Evolutionary conservation across 805 yeast genomes (phyloP).

Genomic region (Wickerhamomyces rabaulensis): DNA sequence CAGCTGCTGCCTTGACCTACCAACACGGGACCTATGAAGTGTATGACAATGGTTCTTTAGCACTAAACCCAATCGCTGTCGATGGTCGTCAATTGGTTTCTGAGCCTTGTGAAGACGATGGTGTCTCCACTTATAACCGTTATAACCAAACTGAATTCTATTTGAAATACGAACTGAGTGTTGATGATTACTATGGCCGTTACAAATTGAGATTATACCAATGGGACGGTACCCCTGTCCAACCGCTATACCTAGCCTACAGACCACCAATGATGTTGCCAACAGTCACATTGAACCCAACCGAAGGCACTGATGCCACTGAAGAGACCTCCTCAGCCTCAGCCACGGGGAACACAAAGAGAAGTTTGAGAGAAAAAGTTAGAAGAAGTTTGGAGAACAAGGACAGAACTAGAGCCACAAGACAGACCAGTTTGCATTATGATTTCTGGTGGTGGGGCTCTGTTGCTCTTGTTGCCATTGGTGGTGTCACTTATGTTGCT

Average conservation of each 20-base stretch:
- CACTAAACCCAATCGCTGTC: constrained; percentile 67
- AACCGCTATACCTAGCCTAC: constrained; percentile 89
- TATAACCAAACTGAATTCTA: constrained; percentile 65
- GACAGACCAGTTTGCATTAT: constrained; percentile 31
- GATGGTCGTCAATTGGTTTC: constrained; percentile 92
- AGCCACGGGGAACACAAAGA: constrained; percentile 27
- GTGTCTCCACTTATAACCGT: constrained; percentile 60
- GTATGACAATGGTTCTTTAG: constrained; percentile 59
- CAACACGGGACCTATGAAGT: constrained; percentile 85
- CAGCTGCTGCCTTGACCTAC: constrained; percentile 73
- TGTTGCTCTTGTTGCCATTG: constrained; percentile 36
- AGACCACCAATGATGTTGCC: constrained; percentile 96
- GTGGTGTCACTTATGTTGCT: constrained; percentile 32
- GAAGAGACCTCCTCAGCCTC: constrained; percentile 26
- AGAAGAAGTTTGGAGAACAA: constrained; percentile 77
- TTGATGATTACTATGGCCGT: constrained; percentile 83
- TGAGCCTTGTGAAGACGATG: constrained; percentile 73
- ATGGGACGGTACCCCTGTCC: constrained; percentile 74
- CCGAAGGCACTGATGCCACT: constrained; percentile 32
- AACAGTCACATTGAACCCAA: constrained; percentile 85
- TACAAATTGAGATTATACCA: constrained; percentile 68
- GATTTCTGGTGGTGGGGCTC: constrained; percentile 55
- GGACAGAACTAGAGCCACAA: constrained; percentile 69
- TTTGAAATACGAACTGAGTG: constrained; percentile 48
- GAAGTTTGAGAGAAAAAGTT: constrained; percentile 39